phyloP scores from a whole-genome alignment of 2,329 filamentous ascomycete genomes.

The Thielaviopsis musarum region DNA sequence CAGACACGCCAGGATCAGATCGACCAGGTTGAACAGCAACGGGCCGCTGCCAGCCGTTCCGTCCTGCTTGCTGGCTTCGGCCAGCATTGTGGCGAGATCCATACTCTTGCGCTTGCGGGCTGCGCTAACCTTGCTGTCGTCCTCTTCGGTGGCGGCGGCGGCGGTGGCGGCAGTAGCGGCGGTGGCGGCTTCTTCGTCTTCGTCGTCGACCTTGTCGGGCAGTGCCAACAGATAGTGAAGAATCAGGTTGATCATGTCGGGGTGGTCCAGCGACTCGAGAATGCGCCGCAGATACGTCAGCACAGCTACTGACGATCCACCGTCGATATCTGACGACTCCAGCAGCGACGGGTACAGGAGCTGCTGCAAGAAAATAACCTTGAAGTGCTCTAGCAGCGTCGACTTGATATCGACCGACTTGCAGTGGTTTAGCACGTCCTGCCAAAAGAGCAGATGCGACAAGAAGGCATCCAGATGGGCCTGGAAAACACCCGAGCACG shows the following conservation, averaged over 20 bases:
- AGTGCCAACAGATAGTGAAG: constrained; percentile 81
- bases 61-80: constrained; percentile 54
- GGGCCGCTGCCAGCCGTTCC: constrained; percentile 43
- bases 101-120: constrained; percentile 75
- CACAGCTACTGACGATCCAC: constrained; percentile 89
- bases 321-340: constrained; percentile 92
- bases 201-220: neutral
- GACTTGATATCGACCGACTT: constrained; percentile 81
- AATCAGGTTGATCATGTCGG: constrained; percentile 86
- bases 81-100: constrained; percentile 66
- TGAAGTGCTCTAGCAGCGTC: constrained; percentile 89
- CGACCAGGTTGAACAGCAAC: constrained; percentile 79
- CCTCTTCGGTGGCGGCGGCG: neutral
- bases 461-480: constrained; percentile 85
- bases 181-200: neutral
- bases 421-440: constrained; percentile 94
- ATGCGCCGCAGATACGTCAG: constrained; percentile 85
- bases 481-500: constrained; percentile 59
- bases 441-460: constrained; percentile 92
- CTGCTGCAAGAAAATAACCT: constrained; percentile 90
- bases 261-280: constrained; percentile 78
- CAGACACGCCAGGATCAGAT: constrained; percentile 74
- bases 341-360: constrained; percentile 89
- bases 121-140: constrained; percentile 39
- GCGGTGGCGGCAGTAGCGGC: neutral